These are phyloP conservation scores for Diutina scorzettiae DNA, from an alignment of 1,139 yeast genomes.

Conservation along the genomic window DNA sequence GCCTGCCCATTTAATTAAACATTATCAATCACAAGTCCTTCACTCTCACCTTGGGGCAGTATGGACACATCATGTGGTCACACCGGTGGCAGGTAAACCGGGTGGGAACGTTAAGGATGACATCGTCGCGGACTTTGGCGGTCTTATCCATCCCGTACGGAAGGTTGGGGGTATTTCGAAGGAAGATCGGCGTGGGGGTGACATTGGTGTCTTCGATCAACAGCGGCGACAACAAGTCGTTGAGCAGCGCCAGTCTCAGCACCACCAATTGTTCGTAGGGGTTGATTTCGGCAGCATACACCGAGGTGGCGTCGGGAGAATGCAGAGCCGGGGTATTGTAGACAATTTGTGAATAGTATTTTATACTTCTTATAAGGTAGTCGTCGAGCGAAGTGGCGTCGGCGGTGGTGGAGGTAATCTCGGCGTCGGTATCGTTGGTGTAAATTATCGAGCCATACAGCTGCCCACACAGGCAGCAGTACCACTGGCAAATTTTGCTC, in stretches of 20 bases:
- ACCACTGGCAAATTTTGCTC: slow-evolving; percentile 39
- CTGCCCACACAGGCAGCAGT: slow-evolving; percentile 42
- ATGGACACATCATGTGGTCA: slow-evolving; percentile 44
- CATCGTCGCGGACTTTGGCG: slow-evolving; percentile 16
- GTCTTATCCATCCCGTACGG: background rate
- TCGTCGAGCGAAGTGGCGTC: background rate
- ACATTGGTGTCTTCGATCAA: background rate
- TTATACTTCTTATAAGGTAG: slow-evolving; percentile 1
- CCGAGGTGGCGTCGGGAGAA: background rate
- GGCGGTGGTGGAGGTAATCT: background rate
- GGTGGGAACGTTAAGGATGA: slow-evolving; percentile 16
- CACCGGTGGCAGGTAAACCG: slow-evolving; percentile 37
- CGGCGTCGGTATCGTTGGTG: background rate
- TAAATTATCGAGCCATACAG: slow-evolving; percentile 21
- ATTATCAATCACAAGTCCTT: slow-evolving; percentile 15
- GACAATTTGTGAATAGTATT: slow-evolving; percentile 4
- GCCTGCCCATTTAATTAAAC: background rate
- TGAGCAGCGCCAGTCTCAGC: slow-evolving; percentile 1
- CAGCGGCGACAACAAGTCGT: slow-evolving; percentile 3
- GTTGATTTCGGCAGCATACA: slow-evolving; percentile 1
- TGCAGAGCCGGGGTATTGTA: background rate
- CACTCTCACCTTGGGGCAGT: slow-evolving; percentile 33
- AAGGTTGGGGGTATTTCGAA: background rate
- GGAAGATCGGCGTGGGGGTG: slow-evolving; percentile 5
- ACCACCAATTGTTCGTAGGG: background rate